Evolutionary conservation across 768 basidiomycete species (phyloP), one percentile per base, ranked within the genome.

Genomic region (Russula olivacea): DNA sequence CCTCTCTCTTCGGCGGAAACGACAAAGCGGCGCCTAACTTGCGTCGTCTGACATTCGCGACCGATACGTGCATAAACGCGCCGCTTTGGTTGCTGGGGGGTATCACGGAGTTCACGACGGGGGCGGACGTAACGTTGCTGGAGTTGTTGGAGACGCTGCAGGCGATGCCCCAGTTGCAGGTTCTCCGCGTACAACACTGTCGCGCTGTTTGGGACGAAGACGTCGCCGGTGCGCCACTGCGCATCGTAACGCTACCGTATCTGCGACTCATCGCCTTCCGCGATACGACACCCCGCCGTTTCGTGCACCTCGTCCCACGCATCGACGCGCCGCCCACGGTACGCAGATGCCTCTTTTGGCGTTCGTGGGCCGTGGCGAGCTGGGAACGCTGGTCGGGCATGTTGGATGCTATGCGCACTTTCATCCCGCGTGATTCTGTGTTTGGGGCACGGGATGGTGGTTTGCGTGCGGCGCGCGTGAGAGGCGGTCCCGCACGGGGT

Each of bases 311-410:
- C n/a, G 11, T 51, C 3, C 32, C 30, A 14, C 58, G 34, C 28
- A 56, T 64, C 48, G 58, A 60, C n/a, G 63, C 54, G 1, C 63
- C 58, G 8, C 14, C 40, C 14, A 64, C 63, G 1, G 58, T 64
- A 32, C 63, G 63, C 40, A 41, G 54, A 30, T 53, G 50, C 41
- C 48, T 64, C 48, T 60, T 60, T 49, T 64, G 63, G 63, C 63
- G 59, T 14, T 28, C 34, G 6, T 64, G 63, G 63, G 59, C 63
- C 9, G 58, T 64, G 7, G 28, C 58, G 12, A 55, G 36, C 41
- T 64, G 63, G 63, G 40, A 55, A 8, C 63, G 63, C 4, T 64
- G 63, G 63, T 11, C 47, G 14, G 15, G 9, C 23, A 23, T 64
- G 47, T 28, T 64, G 19, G 6, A 17, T 0, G n/a, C 48, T 2